Percentiles rank a stretch among this genome's conserved stretches.
Conservation (phyloP, 129 eudicot species). For the Flaveria brownii region DNA sequence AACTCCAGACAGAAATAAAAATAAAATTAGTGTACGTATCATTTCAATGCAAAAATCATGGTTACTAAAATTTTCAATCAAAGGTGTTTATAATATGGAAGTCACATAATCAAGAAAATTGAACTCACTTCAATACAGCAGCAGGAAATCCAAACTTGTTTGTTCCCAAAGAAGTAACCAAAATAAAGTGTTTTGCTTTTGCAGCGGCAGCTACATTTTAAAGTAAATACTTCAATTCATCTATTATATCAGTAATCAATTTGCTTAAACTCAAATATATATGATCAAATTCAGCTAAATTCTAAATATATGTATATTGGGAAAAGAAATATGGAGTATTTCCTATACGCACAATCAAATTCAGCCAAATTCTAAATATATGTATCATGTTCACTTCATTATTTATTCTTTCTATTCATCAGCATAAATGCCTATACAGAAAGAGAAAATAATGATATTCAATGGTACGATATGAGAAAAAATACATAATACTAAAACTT, state of each 20-base stretch:
- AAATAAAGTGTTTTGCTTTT: constrained; percentile 77
- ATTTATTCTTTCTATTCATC: neutral
- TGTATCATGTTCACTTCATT: constrained; percentile 3
- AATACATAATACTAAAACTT: neutral
- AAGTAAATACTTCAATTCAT: constrained; percentile 20
- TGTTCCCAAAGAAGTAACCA: constrained; percentile 92
- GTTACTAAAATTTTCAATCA: constrained; percentile 11
- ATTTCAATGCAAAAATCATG: constrained; percentile 19
- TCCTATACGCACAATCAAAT: constrained; percentile 14
- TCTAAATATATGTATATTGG: constrained; percentile 11
- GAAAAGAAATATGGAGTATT: neutral
- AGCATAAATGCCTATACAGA: neutral
- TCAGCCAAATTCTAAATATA: constrained; percentile 12
- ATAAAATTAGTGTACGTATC: constrained; percentile 15
- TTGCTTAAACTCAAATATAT: neutral
- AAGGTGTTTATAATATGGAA: constrained; percentile 10
- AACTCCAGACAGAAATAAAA: constrained; percentile 43
- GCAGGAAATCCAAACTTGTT: constrained; percentile 98
- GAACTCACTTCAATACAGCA: constrained; percentile 83
- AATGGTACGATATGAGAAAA: neutral
- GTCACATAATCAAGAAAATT: neutral
- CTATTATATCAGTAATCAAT: constrained; percentile 9
- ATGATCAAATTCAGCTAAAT: no score
- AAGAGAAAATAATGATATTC: neutral
- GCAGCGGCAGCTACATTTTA: constrained; percentile 72